Conservation (phyloP, 1,139 yeast species). For the Hansenula anomala region DNA sequence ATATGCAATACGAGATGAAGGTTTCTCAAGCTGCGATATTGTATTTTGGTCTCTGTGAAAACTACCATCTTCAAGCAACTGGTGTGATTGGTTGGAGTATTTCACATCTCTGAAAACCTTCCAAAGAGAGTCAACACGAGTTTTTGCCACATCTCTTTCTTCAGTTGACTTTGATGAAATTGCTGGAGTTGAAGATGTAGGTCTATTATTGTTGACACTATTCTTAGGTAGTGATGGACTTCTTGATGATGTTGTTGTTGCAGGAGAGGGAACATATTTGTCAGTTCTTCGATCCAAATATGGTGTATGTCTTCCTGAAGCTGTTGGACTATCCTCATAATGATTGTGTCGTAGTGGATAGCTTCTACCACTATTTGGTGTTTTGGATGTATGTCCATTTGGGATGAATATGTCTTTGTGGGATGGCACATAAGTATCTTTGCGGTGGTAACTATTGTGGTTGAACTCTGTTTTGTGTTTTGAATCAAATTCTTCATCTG, state of each 20-base stretch:
- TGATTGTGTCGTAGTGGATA: not conserved
- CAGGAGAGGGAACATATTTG: not conserved
- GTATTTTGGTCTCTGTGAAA: constrained; percentile 4
- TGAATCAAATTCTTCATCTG: not conserved
- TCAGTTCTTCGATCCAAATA: not conserved
- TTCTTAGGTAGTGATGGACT: not conserved
- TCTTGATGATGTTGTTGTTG: not conserved
- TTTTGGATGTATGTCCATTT: not conserved
- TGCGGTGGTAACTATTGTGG: constrained; percentile 2
- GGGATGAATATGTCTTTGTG: not conserved
- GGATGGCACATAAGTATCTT: constrained; percentile 5
- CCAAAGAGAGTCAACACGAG: not conserved
- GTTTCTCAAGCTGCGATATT: constrained; percentile 10
- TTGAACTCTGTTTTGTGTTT: no score
- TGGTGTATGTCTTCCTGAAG: not conserved
- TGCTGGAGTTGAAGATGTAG: not conserved
- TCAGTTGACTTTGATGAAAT: no score
- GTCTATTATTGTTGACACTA: no score
- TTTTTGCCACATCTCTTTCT: no score
- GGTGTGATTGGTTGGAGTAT: constrained; percentile 7
- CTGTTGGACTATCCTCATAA: not conserved
- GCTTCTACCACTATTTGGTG: not conserved
- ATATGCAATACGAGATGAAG: constrained; percentile 39
- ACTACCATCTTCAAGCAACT: constrained; percentile 7
- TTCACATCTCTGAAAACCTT: not conserved